Percentiles rank a stretch among this genome's conserved stretches.
Evolutionary conservation across 305 asterid species (phyloP).

Genomic region (Plantago coronopus): DNA sequence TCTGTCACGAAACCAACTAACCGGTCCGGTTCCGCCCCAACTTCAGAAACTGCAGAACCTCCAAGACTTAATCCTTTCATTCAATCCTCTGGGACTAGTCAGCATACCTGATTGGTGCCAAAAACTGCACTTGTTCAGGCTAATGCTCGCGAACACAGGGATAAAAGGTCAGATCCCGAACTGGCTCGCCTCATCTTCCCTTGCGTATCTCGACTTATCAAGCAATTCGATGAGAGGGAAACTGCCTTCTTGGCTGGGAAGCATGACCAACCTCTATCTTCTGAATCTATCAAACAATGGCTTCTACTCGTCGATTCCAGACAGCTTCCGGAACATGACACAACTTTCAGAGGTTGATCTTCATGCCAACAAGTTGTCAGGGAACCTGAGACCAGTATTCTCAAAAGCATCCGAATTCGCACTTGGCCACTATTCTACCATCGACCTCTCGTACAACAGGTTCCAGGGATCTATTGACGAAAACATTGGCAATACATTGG

Average conservation of each 20-base stretch:
- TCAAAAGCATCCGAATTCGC: slow-evolving; percentile 32
- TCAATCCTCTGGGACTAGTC: slow-evolving; percentile 44
- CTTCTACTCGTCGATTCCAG: slow-evolving; percentile 44
- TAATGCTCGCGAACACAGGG: slow-evolving; percentile 46
- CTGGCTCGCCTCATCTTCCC: slow-evolving; percentile 48
- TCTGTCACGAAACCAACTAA: slow-evolving; percentile 47
- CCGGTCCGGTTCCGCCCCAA: slow-evolving; percentile 40
- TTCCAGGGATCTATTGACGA: slow-evolving; percentile 39
- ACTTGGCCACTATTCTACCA: slow-evolving; percentile 35
- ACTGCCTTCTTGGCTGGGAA: slow-evolving; percentile 60
- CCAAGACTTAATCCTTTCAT: slow-evolving; percentile 47
- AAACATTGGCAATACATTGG: slow-evolving; percentile 32
- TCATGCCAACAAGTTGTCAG: slow-evolving; percentile 52
- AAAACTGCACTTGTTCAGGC: slow-evolving; percentile 30
- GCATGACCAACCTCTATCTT: slow-evolving; percentile 46
- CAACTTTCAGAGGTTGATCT: slow-evolving; percentile 51
- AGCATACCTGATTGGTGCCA: slow-evolving; percentile 47
- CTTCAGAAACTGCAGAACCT: slow-evolving; percentile 33
- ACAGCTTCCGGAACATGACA: slow-evolving; percentile 40
- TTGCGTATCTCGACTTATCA: slow-evolving; percentile 52
- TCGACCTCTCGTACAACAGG: slow-evolving; percentile 49
- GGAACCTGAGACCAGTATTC: slow-evolving; percentile 32
- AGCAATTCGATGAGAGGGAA: slow-evolving; percentile 47
- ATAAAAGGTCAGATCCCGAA: slow-evolving; percentile 40
- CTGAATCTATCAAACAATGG: slow-evolving; percentile 57